Evolutionary conservation across 768 basidiomycete genomes (phyloP), one percentile per base, ranked within the genome.

Genomic region (Suillus spraguei): DNA sequence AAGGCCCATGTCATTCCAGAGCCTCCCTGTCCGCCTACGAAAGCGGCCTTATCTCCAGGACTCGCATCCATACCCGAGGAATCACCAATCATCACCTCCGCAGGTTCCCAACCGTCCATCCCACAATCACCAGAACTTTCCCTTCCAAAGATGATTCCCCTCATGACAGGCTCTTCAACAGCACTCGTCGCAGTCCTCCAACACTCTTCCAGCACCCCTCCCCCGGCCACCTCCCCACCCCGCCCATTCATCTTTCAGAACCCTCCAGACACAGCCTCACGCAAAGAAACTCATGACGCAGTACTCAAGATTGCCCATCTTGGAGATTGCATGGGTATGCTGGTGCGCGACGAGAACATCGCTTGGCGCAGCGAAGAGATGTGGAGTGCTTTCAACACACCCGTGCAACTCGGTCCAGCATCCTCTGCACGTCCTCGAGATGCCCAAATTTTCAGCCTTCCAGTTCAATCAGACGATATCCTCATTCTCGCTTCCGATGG

Each of bases 341-440:
- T 97, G 24, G 87, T 98, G 22, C 86, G 95, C 3, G 88, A 84
- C 7, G 85, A 90, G 52, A 81, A 86, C 60, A 87, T 97, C 50
- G 85, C 87, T 2, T 97, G 94, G 88, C 83, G 95, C 38, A 91
- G 88, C 56, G 86, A 92, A 49, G 96, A 97, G 75, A 96, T 97
- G 92, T 95, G 95, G 87, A 95, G 94, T 85, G 84, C 82, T 16
- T 88, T 88, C 74, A 88, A 88, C 68, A 85, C 83, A n/a, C 87
- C 86, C 0, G 79, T 82, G 35, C 87, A 88, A 68, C 85, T 90
- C 36, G 87, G 87, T 8, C 87, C 87, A 2, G 78, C 83, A 47
- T 83, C 83, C 2, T 76, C 82, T n/a, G 86, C 87, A 22, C 83
- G 82, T 32, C 89, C 91, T 17, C 71, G 81, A 22, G 84, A 92